Evolutionary conservation across 352 stramenopile genomes (phyloP).

Genomic region (Phytophthora citricola): DNA sequence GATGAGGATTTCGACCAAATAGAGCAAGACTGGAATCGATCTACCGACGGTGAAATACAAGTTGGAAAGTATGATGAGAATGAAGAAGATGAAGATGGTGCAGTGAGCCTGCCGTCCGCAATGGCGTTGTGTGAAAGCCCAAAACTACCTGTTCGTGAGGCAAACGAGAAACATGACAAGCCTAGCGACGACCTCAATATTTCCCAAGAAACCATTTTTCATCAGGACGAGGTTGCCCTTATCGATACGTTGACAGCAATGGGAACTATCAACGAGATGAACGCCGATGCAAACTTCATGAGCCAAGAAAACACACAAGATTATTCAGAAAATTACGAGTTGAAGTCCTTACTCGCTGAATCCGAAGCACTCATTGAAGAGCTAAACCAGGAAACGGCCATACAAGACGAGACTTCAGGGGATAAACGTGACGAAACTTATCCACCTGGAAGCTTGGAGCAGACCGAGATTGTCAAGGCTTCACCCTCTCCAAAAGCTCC

Average conservation of each 20-base stretch:
- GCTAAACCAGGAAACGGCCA: slow-evolving; percentile 3
- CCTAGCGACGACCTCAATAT: background rate
- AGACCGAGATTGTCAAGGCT: background rate
- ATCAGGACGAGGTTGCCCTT: background rate
- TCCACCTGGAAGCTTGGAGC: slow-evolving; percentile 7
- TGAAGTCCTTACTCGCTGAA: background rate
- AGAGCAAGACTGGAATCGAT: background rate
- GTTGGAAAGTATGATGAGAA: background rate
- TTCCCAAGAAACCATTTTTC: background rate
- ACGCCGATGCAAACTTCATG: background rate
- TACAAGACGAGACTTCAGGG: background rate
- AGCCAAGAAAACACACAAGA: background rate
- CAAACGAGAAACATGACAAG: background rate
- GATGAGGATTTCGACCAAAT: background rate
- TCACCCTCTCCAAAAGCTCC: background rate
- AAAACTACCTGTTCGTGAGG: background rate
- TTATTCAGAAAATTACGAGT: background rate
- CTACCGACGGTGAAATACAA: background rate
- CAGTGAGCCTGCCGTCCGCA: background rate
- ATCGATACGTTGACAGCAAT: background rate
- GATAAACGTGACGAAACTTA: background rate
- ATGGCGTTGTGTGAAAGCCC: slow-evolving; percentile 14
- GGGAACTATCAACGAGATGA: slow-evolving; percentile 1
- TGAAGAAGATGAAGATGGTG: background rate
- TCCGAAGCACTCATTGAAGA: background rate